These are phyloP conservation scores for Spathaspora girioi DNA, from an alignment of 805 yeast genomes.

Conservation along the genomic window DNA sequence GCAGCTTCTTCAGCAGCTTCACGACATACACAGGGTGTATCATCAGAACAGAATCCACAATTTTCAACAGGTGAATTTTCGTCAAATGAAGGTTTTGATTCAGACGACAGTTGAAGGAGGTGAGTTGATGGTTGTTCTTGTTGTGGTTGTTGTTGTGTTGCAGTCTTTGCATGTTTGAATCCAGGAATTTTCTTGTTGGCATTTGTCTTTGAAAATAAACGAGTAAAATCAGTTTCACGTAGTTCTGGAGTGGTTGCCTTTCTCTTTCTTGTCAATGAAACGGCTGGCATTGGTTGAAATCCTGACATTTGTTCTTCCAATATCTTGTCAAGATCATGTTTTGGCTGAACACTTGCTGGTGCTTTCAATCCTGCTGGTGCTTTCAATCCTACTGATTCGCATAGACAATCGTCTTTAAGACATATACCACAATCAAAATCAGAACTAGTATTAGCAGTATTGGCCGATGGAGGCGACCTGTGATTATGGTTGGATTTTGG, in stretches of 20 bases:
- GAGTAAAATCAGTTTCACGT: constrained; percentile 56
- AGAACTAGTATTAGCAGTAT: constrained; percentile 8
- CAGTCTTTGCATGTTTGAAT: constrained; percentile 25
- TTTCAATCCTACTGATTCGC: constrained; percentile 51
- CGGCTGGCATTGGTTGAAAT: constrained; percentile 65
- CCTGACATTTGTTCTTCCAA: constrained; percentile 33
- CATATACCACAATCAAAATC: constrained; percentile 63
- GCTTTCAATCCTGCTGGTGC: constrained; percentile 41
- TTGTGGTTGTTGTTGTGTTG: constrained; percentile 9
- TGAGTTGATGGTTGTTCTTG: neutral
- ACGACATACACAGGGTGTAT: constrained; percentile 87
- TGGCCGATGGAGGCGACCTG: constrained; percentile 4
- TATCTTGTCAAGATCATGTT: constrained; percentile 9
- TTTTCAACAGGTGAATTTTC: constrained; percentile 58
- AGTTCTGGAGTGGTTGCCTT: constrained; percentile 9
- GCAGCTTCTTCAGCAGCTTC: constrained; percentile 63
- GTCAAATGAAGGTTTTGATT: constrained; percentile 22
- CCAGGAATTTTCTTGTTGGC: constrained; percentile 32
- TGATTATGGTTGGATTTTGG: constrained; percentile 1
- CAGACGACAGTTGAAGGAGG: neutral
- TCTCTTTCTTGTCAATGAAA: constrained; percentile 45
- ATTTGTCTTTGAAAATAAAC: constrained; percentile 26
- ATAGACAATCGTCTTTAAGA: constrained; percentile 62
- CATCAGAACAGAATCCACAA: constrained; percentile 93
- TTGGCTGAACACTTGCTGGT: constrained; percentile 1